Base-by-base conservation (phyloP, 2,329 filamentous ascomycete genomes). In the Hymenoscyphus occultus region DNA sequence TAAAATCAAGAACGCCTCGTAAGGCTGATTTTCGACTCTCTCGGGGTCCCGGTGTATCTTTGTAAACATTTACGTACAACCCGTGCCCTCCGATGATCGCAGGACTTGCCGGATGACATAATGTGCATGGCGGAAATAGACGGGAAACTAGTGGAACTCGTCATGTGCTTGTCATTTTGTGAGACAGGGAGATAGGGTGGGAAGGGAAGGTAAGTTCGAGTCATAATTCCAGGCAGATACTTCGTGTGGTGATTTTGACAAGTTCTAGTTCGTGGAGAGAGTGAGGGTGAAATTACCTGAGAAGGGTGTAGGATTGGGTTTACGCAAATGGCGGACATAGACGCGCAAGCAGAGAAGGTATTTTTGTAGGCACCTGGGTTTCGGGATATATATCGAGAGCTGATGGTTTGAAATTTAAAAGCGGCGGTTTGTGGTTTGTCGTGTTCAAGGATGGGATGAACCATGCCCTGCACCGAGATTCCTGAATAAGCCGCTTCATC, bases 151-250 rank as follows among this genome's bases (percentile, higher is more conserved):
- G 10, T 16, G 31, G 40, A 39, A n/a, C 14, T 60, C 19, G 59
- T 62, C 60, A 62, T 62, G 60, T 62, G 45, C 35, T 62, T 62
- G 45, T 31, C 19, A 35, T 28, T 3, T 31, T 45, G 51, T 62
- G 48, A 56, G 60, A 56, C 51, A 51, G 31, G 51, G 22, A 19
- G 19, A 57, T 19, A n/a, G 28, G 14, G 31, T 16, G 6, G 13
- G 9, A 32, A 32, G 6, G 13, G 9, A 32, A 19, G 57, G 31
- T 13, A 39, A 2, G n/a, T 10, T 51, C 28, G 42, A 61, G 59
- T 54, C 42, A 54, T 61, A 22, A 9, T 54, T 54, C 45, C 7
- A 54, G 59, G 59, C n/a, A 48, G 45, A 61, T n/a, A 19, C 16
- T 48, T 13, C n/a, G 16, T 31, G 22, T 19, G 9, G 42, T 39